Conservation (phyloP, 1,139 yeast species). For the Diutina catenulata region DNA sequence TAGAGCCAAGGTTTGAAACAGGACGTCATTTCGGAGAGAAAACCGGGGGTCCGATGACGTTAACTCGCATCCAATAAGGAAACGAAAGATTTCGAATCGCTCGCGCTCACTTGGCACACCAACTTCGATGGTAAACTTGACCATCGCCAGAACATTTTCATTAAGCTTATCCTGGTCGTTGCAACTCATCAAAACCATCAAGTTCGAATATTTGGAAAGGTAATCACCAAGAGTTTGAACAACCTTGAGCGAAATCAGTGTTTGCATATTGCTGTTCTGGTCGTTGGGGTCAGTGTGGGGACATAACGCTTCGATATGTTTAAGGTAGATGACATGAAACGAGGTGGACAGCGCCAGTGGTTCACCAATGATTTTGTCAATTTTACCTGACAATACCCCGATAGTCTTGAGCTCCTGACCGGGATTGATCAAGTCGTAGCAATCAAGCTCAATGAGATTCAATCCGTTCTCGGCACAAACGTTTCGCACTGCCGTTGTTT, state of each 20-base stretch:
- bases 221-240: slow-evolving; percentile 49
- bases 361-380: slow-evolving; percentile 36
- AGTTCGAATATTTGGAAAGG: slow-evolving; percentile 21
- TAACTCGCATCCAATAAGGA: slow-evolving; percentile 21
- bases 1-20: slow-evolving; percentile 49
- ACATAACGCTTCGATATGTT: slow-evolving; percentile 68
- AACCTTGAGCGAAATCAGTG: slow-evolving; percentile 49
- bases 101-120: slow-evolving; percentile 74
- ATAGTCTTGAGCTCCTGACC: slow-evolving; percentile 73
- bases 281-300: slow-evolving; percentile 53
- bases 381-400: slow-evolving; percentile 64
- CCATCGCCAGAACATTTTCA: slow-evolving; percentile 50
- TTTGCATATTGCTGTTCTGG: slow-evolving; percentile 43
- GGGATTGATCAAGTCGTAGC: slow-evolving; percentile 46
- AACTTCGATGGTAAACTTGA: slow-evolving; percentile 69
- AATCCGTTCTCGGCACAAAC: slow-evolving; percentile 51
- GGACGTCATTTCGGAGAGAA: slow-evolving; percentile 40
- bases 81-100: slow-evolving; percentile 49
- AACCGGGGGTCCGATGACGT: slow-evolving; percentile 14
- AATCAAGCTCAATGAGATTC: slow-evolving; percentile 61
- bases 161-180: slow-evolving; percentile 63
- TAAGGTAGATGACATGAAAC: slow-evolving; percentile 38
- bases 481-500: slow-evolving; percentile 48
- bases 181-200: slow-evolving; percentile 57
- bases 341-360: slow-evolving; percentile 7